phyloP scores from a whole-genome alignment of 148 eudicot genomes.

The Rhododendron griersonianum region DNA sequence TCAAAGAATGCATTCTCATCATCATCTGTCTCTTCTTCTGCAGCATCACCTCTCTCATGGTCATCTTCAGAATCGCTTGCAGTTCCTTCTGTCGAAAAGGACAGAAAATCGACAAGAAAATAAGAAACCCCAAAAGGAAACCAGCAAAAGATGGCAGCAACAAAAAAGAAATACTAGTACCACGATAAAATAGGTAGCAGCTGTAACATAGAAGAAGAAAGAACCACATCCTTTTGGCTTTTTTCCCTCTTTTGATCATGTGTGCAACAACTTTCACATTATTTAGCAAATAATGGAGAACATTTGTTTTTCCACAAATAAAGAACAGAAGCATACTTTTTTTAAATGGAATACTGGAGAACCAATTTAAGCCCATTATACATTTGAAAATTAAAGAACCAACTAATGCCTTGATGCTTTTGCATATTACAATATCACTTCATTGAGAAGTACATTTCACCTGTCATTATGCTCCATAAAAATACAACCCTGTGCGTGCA shows the following conservation, averaged over 20 bases:
- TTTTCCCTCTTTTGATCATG: background rate
- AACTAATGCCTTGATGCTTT: background rate
- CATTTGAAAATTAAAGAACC: background rate
- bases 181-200: background rate
- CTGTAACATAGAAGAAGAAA: background rate
- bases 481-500: background rate
- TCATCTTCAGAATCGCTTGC: constrained; percentile 18
- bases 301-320: background rate
- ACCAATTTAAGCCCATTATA: background rate
- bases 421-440: background rate
- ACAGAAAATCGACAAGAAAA: background rate
- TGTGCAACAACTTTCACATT: background rate
- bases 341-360: background rate
- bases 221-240: too few relatives aligned
- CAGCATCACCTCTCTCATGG: constrained; percentile 7
- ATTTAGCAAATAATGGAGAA: background rate
- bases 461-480: background rate
- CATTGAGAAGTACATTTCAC: background rate
- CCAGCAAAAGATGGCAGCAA: background rate
- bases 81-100: constrained; percentile 15
- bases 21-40: constrained; percentile 27
- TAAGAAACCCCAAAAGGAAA: background rate
- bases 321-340: background rate
- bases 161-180: background rate
- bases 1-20: constrained; percentile 24